Percentiles rank a stretch among this genome's conserved stretches.
phyloP scores from a whole-genome alignment of 2,329 filamentous ascomycete genomes.

The Scedosporium boydii region DNA sequence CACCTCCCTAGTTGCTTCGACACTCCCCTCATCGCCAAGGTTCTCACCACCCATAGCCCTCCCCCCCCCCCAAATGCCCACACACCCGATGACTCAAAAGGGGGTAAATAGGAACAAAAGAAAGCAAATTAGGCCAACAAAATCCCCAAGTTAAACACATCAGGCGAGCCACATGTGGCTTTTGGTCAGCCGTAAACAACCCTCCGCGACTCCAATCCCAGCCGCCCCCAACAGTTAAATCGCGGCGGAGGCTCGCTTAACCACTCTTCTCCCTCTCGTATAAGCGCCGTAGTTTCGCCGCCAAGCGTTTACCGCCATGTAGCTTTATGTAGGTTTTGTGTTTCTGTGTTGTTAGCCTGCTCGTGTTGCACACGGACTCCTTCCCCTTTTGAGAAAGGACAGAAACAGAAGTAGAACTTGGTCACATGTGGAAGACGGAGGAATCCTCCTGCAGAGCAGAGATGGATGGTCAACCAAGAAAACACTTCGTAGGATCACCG shows the following conservation, averaged over 20 bases:
- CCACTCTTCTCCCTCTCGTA: neutral
- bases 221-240: neutral
- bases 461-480: neutral
- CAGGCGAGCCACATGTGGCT: neutral
- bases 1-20: too few species aligned
- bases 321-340: neutral
- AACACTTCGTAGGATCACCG: neutral
- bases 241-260: neutral
- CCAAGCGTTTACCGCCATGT: neutral
- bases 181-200: neutral
- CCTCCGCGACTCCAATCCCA: neutral
- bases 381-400: too few species aligned
- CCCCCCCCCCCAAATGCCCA: too few species aligned
- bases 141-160: neutral
- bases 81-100: neutral
- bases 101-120: neutral
- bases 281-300: neutral
- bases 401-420: too few species aligned
- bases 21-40: too few species aligned
- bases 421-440: neutral
- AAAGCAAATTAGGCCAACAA: neutral
- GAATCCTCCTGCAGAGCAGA: neutral
- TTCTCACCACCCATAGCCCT: too few species aligned
- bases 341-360: neutral
- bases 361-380: neutral